Base-by-base conservation (phyloP, 306 rosid species). In the Elaeagnus macrophylla region DNA sequence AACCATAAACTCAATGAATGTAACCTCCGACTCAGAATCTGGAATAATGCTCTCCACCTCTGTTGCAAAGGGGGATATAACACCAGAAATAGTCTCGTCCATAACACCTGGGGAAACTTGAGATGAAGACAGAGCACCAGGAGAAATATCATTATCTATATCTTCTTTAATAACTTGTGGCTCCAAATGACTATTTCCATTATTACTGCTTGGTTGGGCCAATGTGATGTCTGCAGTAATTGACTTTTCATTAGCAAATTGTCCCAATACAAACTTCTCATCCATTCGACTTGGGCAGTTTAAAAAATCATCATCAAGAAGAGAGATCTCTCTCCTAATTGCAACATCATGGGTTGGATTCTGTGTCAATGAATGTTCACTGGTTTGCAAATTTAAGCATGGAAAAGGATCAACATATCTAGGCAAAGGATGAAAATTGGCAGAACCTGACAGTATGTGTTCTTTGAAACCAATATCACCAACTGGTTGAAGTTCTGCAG, bases 21-120 rank as follows among this genome's bases (percentile, higher is more conserved):
- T 49, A 66, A 82, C 95, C 91, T 75, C 81, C 5, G 47, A 48
- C 55, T 85, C 87, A 67, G 71, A 70, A 37, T 71, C 91, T 37
- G 64, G 88, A 70, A 75, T 42, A 52, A 53, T 19, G 70, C 83
- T 75, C 62, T 75, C 87, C 55, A 54, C 65, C 55, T 68, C 87
- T 8, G 77, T 75, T 52, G 64, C 64, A 65, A 78, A 63, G 9
- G 76, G 79, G 43, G 87, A 80, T 58, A 58, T 13, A 55, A 57
- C 62, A 50, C 51, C 71, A 51, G 60, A 56, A 56, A 46, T 73
- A 61, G 51, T 56, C 55, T 82, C 79, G 45, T 73, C 71, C 16
- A 37, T 63, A 7, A 53, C 38, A 61, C 42, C 54, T 12, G 72
- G 62, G 49, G 42, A 12, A 37, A 25, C 37, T 18, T 5, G 43